Conservation (phyloP, 176 grass and related monocot species). For the Melocanna baccifera region DNA sequence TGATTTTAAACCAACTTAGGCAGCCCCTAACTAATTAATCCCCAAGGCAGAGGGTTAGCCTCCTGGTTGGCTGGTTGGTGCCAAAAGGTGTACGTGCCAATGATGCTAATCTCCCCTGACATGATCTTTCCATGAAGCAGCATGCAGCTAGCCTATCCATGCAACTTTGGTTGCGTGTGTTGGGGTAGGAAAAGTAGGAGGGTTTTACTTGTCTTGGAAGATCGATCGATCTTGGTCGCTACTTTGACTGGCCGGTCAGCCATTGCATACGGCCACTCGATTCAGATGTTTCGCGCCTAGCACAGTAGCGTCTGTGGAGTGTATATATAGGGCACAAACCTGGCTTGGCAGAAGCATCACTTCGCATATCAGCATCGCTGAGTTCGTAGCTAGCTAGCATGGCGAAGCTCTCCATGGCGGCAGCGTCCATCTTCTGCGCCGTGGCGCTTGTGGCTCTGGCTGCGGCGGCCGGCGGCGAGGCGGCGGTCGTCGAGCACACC, state of each 20-base stretch:
- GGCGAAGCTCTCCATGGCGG: constrained; percentile 17
- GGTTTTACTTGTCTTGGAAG: background rate
- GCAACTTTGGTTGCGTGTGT: background rate
- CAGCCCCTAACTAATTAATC: background rate
- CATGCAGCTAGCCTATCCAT: background rate
- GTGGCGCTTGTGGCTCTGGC: background rate
- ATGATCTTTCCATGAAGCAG: background rate
- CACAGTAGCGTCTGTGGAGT: background rate
- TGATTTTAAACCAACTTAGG: too few relatives aligned
- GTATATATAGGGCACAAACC: background rate
- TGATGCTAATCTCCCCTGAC: too few relatives aligned
- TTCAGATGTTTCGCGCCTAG: background rate
- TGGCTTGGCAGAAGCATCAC: background rate
- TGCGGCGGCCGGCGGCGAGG: background rate
- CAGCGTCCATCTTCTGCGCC: background rate
- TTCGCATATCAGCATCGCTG: background rate
- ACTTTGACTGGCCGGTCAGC: background rate
- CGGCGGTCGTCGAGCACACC: constrained; percentile 17
- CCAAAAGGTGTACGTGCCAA: background rate
- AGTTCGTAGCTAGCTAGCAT: background rate
- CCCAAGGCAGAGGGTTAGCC: background rate
- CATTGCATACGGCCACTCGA: background rate
- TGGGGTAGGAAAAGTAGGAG: background rate
- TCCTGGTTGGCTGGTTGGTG: background rate
- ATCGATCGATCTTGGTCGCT: too few relatives aligned